A percentile compares a stretch with the other conserved stretches of the same genome.
phyloP scores from a whole-genome alignment of 108 stramenopile genomes.

The Craspedostauros australis region DNA sequence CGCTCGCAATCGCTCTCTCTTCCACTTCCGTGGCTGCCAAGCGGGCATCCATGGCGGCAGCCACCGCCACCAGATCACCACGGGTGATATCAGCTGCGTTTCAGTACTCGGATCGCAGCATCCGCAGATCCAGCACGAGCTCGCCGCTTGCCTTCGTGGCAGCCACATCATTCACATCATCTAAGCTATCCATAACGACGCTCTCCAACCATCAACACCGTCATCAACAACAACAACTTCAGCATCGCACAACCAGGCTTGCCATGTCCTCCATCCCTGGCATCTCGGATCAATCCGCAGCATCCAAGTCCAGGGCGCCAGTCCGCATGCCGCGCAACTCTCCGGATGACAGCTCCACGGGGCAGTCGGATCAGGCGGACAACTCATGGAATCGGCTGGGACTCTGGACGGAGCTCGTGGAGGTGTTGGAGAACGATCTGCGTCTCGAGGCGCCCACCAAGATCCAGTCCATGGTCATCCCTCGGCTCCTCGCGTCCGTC shows the following conservation, averaged over 20 bases:
- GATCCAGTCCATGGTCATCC: constrained; percentile 74
- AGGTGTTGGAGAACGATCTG: constrained; percentile 24
- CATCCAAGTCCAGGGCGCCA: constrained; percentile 32
- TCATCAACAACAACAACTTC: background rate
- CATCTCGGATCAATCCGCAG: constrained; percentile 20
- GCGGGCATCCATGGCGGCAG: no score
- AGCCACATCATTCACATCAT: no score
- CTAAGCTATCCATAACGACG: no score
- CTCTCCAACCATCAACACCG: no score
- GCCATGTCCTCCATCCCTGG: background rate
- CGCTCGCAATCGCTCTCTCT: no score
- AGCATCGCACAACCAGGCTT: background rate
- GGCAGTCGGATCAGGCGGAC: background rate
- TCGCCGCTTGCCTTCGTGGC: no score
- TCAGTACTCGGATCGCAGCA: no score
- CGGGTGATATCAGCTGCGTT: no score
- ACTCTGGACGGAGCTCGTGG: constrained; percentile 56
- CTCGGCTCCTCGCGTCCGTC: constrained; percentile 54
- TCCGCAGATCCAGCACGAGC: no score
- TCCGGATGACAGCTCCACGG: constrained; percentile 25
- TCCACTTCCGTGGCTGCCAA: no score
- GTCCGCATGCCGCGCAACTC: constrained; percentile 36
- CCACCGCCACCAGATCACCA: no score
- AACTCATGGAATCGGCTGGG: constrained; percentile 59
- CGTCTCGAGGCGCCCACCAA: constrained; percentile 53